These are phyloP conservation scores for Arthrobotrys iridis DNA, from an alignment of 2,329 filamentous ascomycete species.

Conservation along the genomic window DNA sequence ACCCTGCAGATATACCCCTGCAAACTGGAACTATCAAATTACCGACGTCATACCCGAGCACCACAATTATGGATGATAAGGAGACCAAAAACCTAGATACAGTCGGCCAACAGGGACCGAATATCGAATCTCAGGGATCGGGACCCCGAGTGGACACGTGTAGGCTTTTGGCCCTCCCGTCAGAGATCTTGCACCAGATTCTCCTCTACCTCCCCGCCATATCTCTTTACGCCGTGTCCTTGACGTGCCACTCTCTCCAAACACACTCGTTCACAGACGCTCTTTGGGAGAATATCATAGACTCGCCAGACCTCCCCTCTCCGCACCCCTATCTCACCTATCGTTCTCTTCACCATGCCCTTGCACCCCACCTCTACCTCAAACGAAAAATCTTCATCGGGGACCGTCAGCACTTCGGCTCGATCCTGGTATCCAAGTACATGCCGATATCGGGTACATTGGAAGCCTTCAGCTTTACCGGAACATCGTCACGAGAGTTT, in stretches of 20 bases:
- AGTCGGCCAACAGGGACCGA: background rate
- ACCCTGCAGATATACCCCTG: constrained; percentile 6
- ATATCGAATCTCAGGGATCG: background rate
- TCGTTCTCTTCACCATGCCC: constrained; percentile 53
- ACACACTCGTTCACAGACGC: constrained; percentile 29
- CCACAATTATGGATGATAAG: background rate
- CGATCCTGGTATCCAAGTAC: constrained; percentile 55
- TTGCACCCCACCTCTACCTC: constrained; percentile 57
- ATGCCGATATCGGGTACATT: constrained; percentile 54
- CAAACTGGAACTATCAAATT: background rate
- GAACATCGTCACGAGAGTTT: background rate
- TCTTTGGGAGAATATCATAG: constrained; percentile 51
- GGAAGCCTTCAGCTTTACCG: constrained; percentile 53
- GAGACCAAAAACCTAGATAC: background rate
- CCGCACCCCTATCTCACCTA: constrained; percentile 56
- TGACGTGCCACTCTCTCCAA: constrained; percentile 40
- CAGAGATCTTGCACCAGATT: constrained; percentile 46
- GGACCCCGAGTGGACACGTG: background rate
- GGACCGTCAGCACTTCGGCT: constrained; percentile 55
- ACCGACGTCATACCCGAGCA: constrained; percentile 12
- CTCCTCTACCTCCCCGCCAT: constrained; percentile 43
- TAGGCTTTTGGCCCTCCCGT: constrained; percentile 31
- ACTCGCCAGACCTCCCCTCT: constrained; percentile 49
- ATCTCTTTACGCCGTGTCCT: constrained; percentile 45
- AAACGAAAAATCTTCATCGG: constrained; percentile 56